These are phyloP conservation scores for Tolypocladium ophioglossoides DNA, from an alignment of 2,329 filamentous ascomycete genomes.

Conservation along the genomic window DNA sequence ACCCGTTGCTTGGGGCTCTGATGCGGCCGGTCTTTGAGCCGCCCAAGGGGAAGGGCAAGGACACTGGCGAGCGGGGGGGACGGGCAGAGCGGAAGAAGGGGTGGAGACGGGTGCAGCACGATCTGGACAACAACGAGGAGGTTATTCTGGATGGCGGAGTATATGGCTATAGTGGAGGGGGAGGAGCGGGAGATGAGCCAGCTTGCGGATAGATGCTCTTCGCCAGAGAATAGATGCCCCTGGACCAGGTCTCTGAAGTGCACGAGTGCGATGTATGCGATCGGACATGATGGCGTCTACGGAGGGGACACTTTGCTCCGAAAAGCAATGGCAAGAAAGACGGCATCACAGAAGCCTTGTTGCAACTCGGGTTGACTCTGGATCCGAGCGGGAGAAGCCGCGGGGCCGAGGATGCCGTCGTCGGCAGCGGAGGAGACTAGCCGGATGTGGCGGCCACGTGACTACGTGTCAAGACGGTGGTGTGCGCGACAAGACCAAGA, in stretches of 20 bases:
- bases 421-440: background rate
- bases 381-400: background rate
- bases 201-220: constrained; percentile 19
- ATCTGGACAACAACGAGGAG: constrained; percentile 46
- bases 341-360: background rate
- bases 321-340: background rate
- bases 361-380: background rate
- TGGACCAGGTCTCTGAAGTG: too few species aligned
- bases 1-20: constrained; percentile 54
- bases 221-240: too few species aligned
- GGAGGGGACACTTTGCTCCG: too few species aligned
- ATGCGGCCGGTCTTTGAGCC: constrained; percentile 52
- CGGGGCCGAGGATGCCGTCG: background rate
- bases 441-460: constrained; percentile 13
- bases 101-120: constrained; percentile 53
- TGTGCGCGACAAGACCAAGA: constrained; percentile 8
- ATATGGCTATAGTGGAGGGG: constrained; percentile 24
- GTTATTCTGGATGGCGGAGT: constrained; percentile 48
- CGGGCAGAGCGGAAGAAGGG: constrained; percentile 31
- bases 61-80: constrained; percentile 20
- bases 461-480: constrained; percentile 20
- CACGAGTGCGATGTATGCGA: too few species aligned
- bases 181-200: constrained; percentile 22
- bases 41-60: constrained; percentile 37
- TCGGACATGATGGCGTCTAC: too few species aligned